phyloP scores from a whole-genome alignment of 2,329 filamentous ascomycete species.

The Neonectria ditissima region DNA sequence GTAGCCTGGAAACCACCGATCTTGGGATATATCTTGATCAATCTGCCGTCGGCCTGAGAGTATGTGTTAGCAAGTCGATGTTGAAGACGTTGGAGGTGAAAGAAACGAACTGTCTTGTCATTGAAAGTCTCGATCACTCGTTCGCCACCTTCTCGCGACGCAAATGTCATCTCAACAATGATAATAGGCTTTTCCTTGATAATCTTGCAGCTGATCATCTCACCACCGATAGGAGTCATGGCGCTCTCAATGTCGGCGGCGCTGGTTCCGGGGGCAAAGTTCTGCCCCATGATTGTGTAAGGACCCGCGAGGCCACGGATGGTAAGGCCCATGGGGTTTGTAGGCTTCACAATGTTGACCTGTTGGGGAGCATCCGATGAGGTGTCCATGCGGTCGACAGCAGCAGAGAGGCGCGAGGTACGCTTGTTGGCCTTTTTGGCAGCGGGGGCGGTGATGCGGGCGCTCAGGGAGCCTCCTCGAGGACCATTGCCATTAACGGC shows the following conservation, averaged over 20 bases:
- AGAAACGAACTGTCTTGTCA: constrained; percentile 74
- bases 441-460: constrained; percentile 59
- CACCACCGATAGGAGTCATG: constrained; percentile 79
- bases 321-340: constrained; percentile 65
- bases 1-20: constrained; percentile 56
- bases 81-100: neutral
- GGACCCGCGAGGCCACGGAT: constrained; percentile 81
- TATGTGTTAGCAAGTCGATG: neutral
- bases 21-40: constrained; percentile 80
- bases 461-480: constrained; percentile 56
- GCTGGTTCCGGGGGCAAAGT: constrained; percentile 85
- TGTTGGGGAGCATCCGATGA: constrained; percentile 48
- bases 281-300: constrained; percentile 79
- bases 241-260: constrained; percentile 86
- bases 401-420: constrained; percentile 57
- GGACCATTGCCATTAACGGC: constrained; percentile 51
- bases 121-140: constrained; percentile 81
- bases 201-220: constrained; percentile 75
- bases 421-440: constrained; percentile 42
- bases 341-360: constrained; percentile 48
- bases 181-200: constrained; percentile 77
- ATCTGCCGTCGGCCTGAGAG: constrained; percentile 75
- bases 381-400: constrained; percentile 56
- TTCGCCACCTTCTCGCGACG: constrained; percentile 78
- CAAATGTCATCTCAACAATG: constrained; percentile 82